A percentile compares a stretch with the other conserved stretches of the same genome.
These are phyloP conservation scores for Citrullus amarus DNA, from an alignment of 306 rosid species.

Conservation along the genomic window DNA sequence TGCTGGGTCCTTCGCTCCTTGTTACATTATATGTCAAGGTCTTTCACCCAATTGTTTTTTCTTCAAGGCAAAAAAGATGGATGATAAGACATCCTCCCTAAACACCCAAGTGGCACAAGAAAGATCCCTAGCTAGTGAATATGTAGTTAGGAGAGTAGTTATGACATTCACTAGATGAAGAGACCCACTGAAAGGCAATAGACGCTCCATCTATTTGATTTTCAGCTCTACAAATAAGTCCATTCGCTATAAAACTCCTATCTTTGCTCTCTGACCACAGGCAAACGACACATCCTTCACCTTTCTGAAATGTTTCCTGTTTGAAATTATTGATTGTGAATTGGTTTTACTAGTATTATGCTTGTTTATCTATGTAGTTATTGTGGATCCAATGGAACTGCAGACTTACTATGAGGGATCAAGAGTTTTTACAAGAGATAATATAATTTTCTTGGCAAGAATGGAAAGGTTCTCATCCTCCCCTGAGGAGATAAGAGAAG, in stretches of 20 bases:
- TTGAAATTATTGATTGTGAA: neutral
- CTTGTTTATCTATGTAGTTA: neutral
- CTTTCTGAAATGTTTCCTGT: neutral
- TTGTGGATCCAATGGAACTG: neutral
- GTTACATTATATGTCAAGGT: neutral
- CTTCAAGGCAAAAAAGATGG: neutral
- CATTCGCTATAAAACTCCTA: neutral
- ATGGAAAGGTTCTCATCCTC: neutral
- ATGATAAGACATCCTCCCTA: neutral
- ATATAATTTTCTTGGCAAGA: neutral
- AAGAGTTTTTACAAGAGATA: neutral
- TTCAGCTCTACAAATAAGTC: neutral
- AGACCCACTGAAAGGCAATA: neutral
- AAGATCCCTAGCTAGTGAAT: neutral
- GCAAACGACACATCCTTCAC: neutral
- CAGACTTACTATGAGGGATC: neutral
- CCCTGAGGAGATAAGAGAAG: neutral
- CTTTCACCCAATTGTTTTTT: neutral
- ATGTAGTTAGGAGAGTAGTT: neutral
- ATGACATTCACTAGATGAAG: neutral
- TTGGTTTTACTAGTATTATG: neutral
- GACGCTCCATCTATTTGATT: neutral
- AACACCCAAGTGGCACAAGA: neutral
- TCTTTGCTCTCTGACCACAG: neutral
- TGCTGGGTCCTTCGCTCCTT: neutral